Evolutionary conservation across 345 rosid genomes (phyloP), one percentile per base, ranked within the genome.

Genomic region (Rhodomyrtus tomentosa): DNA sequence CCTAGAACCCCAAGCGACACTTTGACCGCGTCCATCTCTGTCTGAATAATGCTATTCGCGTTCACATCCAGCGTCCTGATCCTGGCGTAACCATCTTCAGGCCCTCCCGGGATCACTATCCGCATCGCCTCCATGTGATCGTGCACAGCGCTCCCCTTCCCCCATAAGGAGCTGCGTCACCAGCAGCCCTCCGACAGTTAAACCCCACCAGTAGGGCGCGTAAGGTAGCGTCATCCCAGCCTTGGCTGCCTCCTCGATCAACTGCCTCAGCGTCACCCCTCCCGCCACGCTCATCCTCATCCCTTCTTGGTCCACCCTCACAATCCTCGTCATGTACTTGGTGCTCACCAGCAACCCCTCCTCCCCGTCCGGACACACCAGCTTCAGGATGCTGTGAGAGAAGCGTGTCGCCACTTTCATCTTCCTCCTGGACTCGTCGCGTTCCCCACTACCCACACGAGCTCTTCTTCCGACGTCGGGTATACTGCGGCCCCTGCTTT

Each of bases 1-100:
- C 99, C 99, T 54, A 94, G 96, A 84, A 93, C 98, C 3, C 96
- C 99, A 13, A 94, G 96, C 4, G 96, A 93, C 74, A 96, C 99
- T 85, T 89, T 93, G 8, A 90, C 94, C 0, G 95, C 98, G 72
- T 90, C 84, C n/a, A 94, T 90, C 50, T 93, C 94, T 20, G 76
- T 48, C 40, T 88, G 83, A 20, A 20, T 56, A 20, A 20, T 56
- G 56, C 90, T 87, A 45, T 55, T 83, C 18, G 40, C 14, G 18
- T 62, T 62, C 74, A 15, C 42, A 24, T 79, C 82, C 50, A 94
- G 87, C 50, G 86, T 87, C 85, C 94, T 83, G 38, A 95, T 88
- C 86, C 82, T 89, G 20, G 88, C 94, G 82, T 83, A 91, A 0
- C 92, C 95, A 10, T 95, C 91, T 18, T 82, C 85, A 22, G 90